These are phyloP conservation scores for Neoboletus brunneissimus DNA, from an alignment of 768 basidiomycete genomes.

Conservation along the genomic window DNA sequence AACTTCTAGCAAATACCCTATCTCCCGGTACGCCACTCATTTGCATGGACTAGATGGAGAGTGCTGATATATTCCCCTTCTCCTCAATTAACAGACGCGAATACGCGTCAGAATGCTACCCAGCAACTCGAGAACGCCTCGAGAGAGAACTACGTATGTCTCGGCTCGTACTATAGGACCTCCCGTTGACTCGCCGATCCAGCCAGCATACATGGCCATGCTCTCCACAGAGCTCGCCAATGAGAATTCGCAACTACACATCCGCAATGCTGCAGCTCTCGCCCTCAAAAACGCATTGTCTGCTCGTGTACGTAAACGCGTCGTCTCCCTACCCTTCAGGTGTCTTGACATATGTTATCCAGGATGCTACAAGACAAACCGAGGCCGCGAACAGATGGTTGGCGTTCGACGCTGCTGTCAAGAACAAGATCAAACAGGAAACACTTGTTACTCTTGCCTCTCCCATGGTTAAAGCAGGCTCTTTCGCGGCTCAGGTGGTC, in stretches of 20 bases:
- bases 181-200: constrained; percentile 23
- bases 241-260: constrained; percentile 63
- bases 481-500: constrained; percentile 90
- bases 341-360: constrained; percentile 22
- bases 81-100: constrained; percentile 57
- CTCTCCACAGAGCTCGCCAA: constrained; percentile 82
- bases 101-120: constrained; percentile 89
- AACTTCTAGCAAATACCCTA: constrained; percentile 89
- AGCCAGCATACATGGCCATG: constrained; percentile 93
- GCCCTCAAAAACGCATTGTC: constrained; percentile 94
- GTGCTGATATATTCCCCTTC: constrained; percentile 28
- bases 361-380: constrained; percentile 75
- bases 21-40: constrained; percentile 67
- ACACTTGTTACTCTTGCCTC: constrained; percentile 82
- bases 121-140: constrained; percentile 85
- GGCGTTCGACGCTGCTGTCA: constrained; percentile 61
- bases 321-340: constrained; percentile 13
- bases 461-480: constrained; percentile 65
- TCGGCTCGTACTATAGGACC: neutral
- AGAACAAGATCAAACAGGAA: constrained; percentile 83
- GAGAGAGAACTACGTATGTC: constrained; percentile 84
- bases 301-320: constrained; percentile 68
- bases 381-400: constrained; percentile 83
- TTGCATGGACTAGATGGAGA: constrained; percentile 29
- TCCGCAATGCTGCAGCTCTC: constrained; percentile 93